Evolutionary conservation across 2,329 filamentous ascomycete genomes (phyloP), one percentile per base, ranked within the genome.

Genomic region (Cercospora sp.): DNA sequence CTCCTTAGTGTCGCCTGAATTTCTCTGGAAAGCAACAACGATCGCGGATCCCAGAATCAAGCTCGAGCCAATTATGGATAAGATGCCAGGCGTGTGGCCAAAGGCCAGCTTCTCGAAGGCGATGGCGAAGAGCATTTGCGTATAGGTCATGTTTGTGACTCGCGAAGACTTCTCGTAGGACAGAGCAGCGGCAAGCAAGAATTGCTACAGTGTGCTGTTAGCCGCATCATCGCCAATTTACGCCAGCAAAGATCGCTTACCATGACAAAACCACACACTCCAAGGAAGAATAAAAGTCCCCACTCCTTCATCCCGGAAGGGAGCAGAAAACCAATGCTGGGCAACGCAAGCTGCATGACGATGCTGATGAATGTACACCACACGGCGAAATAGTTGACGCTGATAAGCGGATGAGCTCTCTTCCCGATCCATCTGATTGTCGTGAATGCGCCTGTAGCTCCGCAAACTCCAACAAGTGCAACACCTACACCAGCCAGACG

Each of bases 371-470:
- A 73, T 0, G 87, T 90, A 73, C 90, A 91, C 81, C 87, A 90
- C 0, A 83, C 81, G 3, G 89, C 88, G 75, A 97, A 96, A 79
- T 94, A 96, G 74, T 92, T 96, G 65, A 96, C 92, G 1, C 87
- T 91, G 66, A 96, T 88, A n/a, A 97, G 83, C 0, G 93, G 87
- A 76, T 96, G 92, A 0, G 91, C 90, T 30, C 91, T 86, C 73
- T 87, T 87, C 13, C 94, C 93, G 69, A 97, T 94, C 79, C 90
- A 88, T 16, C 93, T 86, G 70, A 97, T 90, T 0, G 87, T 87
- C 0, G 89, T 92, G 75, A 89, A 93, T 7, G 92, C 92, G 2
- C 86, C 86, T 0, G 91, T 88, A 7, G 89, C 87, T 8, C 94
- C 94, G 0, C 93, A 72, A 0, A 96, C 93, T 1, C 93, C 93